phyloP scores from a whole-genome alignment of 78 protist genomes.

The Corallochytrium limacisporum region DNA sequence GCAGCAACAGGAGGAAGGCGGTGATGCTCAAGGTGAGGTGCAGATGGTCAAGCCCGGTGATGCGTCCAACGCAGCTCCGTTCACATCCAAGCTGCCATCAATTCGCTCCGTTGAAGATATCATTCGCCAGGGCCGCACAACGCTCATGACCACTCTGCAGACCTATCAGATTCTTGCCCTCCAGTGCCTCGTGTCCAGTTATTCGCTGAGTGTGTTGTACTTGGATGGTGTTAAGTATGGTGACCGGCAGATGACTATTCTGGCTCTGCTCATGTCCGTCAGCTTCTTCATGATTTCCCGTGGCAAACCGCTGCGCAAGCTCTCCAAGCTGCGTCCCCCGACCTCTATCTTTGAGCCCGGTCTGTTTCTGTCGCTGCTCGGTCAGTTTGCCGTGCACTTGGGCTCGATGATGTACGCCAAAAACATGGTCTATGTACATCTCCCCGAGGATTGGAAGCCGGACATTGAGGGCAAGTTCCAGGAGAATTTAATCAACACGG shows the following conservation, averaged over 20 bases:
- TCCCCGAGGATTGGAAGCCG: background rate
- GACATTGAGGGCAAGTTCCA: conserved; percentile 45
- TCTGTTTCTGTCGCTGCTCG: conserved; percentile 46
- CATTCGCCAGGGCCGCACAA: conserved; percentile 81
- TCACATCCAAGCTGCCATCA: conserved; percentile 67
- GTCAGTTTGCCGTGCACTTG: conserved; percentile 75
- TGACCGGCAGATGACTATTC: conserved; percentile 71
- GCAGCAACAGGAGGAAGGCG: no score
- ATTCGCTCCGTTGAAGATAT: conserved; percentile 33
- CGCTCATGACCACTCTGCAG: conserved; percentile 90
- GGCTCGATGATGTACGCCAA: conserved; percentile 20
- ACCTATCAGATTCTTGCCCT: conserved; percentile 90
- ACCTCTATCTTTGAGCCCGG: conserved; percentile 58
- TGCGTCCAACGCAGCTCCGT: conserved; percentile 96
- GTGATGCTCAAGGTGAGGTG: no score
- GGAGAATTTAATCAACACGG: conserved; percentile 60
- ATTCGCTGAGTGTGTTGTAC: conserved; percentile 67
- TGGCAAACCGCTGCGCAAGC: conserved; percentile 32
- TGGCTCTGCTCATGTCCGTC: conserved; percentile 54
- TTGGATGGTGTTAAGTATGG: conserved; percentile 85
- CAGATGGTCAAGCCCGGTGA: conserved; percentile 75
- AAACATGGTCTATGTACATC: background rate
- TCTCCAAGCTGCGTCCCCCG: conserved; percentile 49
- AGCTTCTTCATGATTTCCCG: conserved; percentile 78
- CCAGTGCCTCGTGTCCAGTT: conserved; percentile 82